A percentile compares a stretch with the other conserved stretches of the same genome.
phyloP scores from a whole-genome alignment of 345 rosid genomes.

The Lepidium sativum region DNA sequence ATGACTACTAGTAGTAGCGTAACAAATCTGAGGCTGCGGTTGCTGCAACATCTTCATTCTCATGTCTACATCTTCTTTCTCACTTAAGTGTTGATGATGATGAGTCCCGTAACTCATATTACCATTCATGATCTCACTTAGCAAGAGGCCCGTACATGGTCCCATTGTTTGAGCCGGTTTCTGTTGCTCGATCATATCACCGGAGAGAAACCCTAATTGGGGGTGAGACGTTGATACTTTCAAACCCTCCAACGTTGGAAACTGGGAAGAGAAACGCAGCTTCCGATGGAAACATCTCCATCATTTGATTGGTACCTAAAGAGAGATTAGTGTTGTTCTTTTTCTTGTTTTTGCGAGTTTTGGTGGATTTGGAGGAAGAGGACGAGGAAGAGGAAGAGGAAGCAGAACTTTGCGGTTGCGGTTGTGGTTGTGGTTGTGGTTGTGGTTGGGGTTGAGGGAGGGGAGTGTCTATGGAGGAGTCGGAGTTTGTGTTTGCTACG shows the following conservation, averaged over 20 bases:
- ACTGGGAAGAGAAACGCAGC: constrained; percentile 42
- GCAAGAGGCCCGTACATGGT: constrained; percentile 46
- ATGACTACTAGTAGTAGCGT: constrained; percentile 1
- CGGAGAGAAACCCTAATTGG: constrained; percentile 28
- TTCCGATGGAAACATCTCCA: constrained; percentile 39
- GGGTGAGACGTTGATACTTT: constrained; percentile 19
- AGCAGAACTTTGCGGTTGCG: constrained; percentile 8
- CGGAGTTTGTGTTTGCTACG: constrained; percentile 92
- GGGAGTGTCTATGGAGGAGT: constrained; percentile 50
- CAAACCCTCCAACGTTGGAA: constrained; percentile 28
- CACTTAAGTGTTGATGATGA: constrained; percentile 21
- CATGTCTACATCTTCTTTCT: constrained; percentile 33
- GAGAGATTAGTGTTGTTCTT: constrained; percentile 33
- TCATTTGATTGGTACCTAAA: constrained; percentile 24
- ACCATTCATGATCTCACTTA: constrained; percentile 46
- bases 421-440: constrained; percentile 14
- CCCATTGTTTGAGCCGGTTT: constrained; percentile 29
- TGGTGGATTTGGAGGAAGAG: constrained; percentile 56
- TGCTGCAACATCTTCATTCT: constrained; percentile 37
- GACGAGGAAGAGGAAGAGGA: constrained; percentile 49
- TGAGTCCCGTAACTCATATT: constrained; percentile 18
- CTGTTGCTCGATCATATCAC: constrained; percentile 18
- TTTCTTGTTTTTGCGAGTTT: constrained; percentile 28
- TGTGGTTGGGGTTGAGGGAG: constrained; percentile 16
- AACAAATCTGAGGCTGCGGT: constrained; percentile 17